Evolutionary conservation across 2,329 filamentous ascomycete genomes (phyloP).

Genomic region (Xylaria arbuscula): DNA sequence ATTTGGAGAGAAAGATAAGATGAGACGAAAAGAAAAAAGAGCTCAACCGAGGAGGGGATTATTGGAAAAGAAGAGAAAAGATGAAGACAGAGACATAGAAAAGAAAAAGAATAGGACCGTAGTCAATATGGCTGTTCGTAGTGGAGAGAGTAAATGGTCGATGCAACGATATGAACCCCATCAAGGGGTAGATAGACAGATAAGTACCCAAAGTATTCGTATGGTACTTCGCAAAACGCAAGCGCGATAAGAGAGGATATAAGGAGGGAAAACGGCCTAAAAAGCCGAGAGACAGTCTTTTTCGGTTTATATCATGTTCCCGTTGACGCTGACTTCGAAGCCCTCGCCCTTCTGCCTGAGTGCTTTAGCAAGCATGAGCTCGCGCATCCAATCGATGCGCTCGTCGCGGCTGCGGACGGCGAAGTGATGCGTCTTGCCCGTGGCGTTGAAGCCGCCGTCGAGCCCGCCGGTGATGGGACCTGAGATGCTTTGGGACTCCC

Average conservation of each 20-base stretch:
- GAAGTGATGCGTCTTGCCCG: slow-evolving; percentile 91
- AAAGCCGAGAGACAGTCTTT: neutral
- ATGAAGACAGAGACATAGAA: neutral
- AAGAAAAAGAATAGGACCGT: slow-evolving; percentile 26
- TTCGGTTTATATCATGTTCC: slow-evolving; percentile 71
- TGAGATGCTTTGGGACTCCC: slow-evolving; percentile 59
- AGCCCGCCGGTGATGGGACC: slow-evolving; percentile 48
- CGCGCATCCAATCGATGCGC: slow-evolving; percentile 96
- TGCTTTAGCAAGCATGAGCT: slow-evolving; percentile 91
- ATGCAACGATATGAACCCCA: slow-evolving; percentile 12
- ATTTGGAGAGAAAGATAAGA: neutral
- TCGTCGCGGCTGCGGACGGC: slow-evolving; percentile 88
- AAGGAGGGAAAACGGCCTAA: neutral
- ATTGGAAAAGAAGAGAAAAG: neutral
- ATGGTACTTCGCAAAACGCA: slow-evolving; percentile 8
- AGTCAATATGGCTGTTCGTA: neutral
- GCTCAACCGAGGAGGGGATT: neutral
- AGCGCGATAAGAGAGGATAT: neutral
- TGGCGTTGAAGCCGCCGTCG: slow-evolving; percentile 63
- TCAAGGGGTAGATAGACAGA: neutral
- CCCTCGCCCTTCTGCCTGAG: slow-evolving; percentile 85
- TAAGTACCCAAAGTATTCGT: neutral
- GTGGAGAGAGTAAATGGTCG: slow-evolving; percentile 28
- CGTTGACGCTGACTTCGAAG: slow-evolving; percentile 84
- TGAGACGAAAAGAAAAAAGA: slow-evolving; percentile 30